Conservation (phyloP, 2,329 filamentous ascomycete genomes). For the Xylaria sp. region DNA sequence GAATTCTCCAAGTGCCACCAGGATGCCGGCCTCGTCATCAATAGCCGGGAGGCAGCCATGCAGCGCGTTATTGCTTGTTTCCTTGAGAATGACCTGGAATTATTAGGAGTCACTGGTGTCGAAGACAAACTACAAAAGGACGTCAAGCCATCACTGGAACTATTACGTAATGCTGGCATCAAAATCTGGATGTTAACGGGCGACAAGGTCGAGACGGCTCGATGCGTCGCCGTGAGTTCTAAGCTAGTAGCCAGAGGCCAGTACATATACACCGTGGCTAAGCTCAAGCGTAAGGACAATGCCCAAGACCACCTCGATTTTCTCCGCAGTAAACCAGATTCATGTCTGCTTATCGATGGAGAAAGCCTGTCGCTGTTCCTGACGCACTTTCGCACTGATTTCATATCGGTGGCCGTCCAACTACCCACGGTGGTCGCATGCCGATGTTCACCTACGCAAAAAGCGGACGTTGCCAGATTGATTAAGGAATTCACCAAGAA, state of each 20-base stretch:
- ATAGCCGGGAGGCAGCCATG: slow-evolving; percentile 84
- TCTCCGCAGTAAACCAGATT: slow-evolving; percentile 85
- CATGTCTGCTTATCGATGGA: slow-evolving; percentile 92
- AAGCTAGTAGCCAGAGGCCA: slow-evolving; percentile 94
- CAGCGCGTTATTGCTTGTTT: slow-evolving; percentile 81
- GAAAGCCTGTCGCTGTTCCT: slow-evolving; percentile 89
- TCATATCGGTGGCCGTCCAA: slow-evolving; percentile 87
- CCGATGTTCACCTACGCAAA: slow-evolving; percentile 95
- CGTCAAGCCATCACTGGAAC: slow-evolving; percentile 93
- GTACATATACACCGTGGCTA: slow-evolving; percentile 93
- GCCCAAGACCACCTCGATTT: slow-evolving; percentile 91
- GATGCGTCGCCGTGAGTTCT: slow-evolving; percentile 94
- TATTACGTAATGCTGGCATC: slow-evolving; percentile 95
- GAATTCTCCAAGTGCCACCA: slow-evolving; percentile 81
- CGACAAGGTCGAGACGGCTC: slow-evolving; percentile 97
- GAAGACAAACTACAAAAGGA: slow-evolving; percentile 97
- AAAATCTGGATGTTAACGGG: slow-evolving; percentile 99
- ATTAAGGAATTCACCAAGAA: slow-evolving; percentile 95
- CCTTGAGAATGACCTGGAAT: slow-evolving; percentile 88
- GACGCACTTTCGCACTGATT: slow-evolving; percentile 82
- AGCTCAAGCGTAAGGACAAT: slow-evolving; percentile 83
- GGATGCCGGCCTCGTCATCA: slow-evolving; percentile 82
- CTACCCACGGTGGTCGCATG: slow-evolving; percentile 95
- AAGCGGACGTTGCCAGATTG: slow-evolving; percentile 90
- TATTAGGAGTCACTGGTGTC: slow-evolving; percentile 96